A percentile compares a stretch with the other conserved stretches of the same genome.
phyloP scores from a whole-genome alignment of 495 filamentous ascomycete genomes.

The Filosporella fistucella region DNA sequence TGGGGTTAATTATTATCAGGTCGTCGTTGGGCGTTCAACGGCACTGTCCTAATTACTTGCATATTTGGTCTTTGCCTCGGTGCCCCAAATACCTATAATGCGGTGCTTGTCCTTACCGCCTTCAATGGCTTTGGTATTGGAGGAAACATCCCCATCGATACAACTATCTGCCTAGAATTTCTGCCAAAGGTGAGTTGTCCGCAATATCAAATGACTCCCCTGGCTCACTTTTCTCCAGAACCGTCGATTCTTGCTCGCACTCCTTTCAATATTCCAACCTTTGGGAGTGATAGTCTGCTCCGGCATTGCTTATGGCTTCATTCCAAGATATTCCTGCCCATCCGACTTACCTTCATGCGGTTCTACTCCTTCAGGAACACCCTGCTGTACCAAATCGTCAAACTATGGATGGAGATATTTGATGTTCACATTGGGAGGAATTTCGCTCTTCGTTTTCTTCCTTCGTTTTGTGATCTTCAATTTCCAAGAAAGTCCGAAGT shows the following conservation, averaged over 20 bases:
- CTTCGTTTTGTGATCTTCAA: conserved; percentile 38
- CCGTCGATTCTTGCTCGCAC: conserved; percentile 38
- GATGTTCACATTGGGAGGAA: conserved; percentile 31
- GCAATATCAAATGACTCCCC: not conserved
- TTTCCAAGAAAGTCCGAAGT: conserved; percentile 44
- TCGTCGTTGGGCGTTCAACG: not conserved
- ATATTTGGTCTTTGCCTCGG: not conserved
- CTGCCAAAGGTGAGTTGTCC: conserved; percentile 36
- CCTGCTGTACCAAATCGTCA: not conserved
- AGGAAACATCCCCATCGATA: conserved; percentile 48
- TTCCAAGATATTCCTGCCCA: conserved; percentile 26
- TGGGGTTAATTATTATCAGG: no score
- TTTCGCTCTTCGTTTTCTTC: conserved; percentile 39
- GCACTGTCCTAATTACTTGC: not conserved
- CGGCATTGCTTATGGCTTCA: conserved; percentile 44
- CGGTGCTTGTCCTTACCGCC: conserved; percentile 33
- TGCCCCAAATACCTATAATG: no score
- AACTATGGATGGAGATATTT: not conserved
- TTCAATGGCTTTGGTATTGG: conserved; percentile 44
- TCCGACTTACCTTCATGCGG: not conserved
- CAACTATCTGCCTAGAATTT: conserved; percentile 44
- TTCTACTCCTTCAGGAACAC: not conserved
- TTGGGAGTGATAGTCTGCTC: conserved; percentile 38
- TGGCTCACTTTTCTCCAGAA: conserved; percentile 25
- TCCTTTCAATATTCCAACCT: conserved; percentile 45